Conservation (phyloP, 768 basidiomycete genomes). For the Amanita jacksonii region DNA sequence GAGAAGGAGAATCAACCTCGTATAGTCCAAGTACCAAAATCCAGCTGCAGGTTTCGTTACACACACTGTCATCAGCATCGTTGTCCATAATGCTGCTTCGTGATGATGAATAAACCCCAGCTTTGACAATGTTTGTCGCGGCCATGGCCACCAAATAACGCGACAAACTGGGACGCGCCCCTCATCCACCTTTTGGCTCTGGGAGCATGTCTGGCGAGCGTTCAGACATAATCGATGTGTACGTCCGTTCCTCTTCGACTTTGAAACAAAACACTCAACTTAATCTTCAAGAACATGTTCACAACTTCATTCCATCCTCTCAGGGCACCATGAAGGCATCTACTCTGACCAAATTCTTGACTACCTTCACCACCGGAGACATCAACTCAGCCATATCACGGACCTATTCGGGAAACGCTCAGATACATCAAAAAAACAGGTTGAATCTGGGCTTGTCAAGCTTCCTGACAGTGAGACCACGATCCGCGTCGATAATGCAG, state of each 20-base stretch:
- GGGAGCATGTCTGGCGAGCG: slow-evolving; percentile 38
- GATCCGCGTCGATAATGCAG: slow-evolving; percentile 54
- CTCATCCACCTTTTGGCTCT: neutral
- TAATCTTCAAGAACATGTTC: slow-evolving; percentile 44
- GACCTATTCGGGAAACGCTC: slow-evolving; percentile 65
- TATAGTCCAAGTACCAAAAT: too few relatives aligned
- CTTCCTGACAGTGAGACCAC: slow-evolving; percentile 59
- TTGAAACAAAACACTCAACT: neutral
- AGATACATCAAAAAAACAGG: slow-evolving; percentile 50
- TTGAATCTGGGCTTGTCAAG: slow-evolving; percentile 59
- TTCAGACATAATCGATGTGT: slow-evolving; percentile 69
- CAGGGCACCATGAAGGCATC: slow-evolving; percentile 49
- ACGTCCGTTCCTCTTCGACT: slow-evolving; percentile 16
- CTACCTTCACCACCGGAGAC: slow-evolving; percentile 46
- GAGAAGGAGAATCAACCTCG: too few relatives aligned
- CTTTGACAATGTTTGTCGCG: neutral
- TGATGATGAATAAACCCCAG: too few relatives aligned
- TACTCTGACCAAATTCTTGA: slow-evolving; percentile 49
- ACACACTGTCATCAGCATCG: too few relatives aligned
- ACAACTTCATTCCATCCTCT: slow-evolving; percentile 43
- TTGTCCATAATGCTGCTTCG: too few relatives aligned
- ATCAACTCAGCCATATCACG: slow-evolving; percentile 46
- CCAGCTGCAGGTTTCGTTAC: too few relatives aligned
- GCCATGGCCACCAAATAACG: neutral
- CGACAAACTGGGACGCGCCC: too few relatives aligned